Conservation (phyloP, 352 stramenopile genomes). For the Globisporangium barbulae region DNA sequence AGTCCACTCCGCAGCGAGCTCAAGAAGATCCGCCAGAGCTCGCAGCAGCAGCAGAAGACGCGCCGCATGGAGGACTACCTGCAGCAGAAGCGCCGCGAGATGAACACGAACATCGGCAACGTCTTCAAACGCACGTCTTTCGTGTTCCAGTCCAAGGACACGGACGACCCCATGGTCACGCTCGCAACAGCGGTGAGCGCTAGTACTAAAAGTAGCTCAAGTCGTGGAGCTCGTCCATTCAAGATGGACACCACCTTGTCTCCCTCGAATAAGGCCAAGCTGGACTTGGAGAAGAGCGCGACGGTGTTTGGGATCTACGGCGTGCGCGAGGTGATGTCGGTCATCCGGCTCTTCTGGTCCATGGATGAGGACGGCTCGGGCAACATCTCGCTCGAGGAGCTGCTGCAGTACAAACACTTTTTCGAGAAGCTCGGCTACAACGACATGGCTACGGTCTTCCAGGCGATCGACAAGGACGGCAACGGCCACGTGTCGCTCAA, state of each 20-base stretch:
- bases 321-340: conserved; percentile 68
- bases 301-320: conserved; percentile 64
- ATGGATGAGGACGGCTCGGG: conserved; percentile 71
- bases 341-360: conserved; percentile 69
- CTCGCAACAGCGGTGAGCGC: not conserved
- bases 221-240: not conserved
- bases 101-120: conserved; percentile 64
- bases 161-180: conserved; percentile 10
- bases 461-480: conserved; percentile 66
- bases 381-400: conserved; percentile 44
- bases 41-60: conserved; percentile 41
- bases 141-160: conserved; percentile 27
- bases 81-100: conserved; percentile 63
- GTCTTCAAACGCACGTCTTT: conserved; percentile 69
- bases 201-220: not conserved
- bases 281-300: conserved; percentile 28
- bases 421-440: conserved; percentile 69
- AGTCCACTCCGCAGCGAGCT: conserved; percentile 26
- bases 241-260: not conserved
- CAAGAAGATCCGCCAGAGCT: conserved; percentile 27
- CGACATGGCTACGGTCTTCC: conserved; percentile 61
- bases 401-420: conserved; percentile 52
- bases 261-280: not conserved
- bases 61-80: conserved; percentile 69
- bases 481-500: conserved; percentile 52